Percentiles rank a stretch among this genome's conserved stretches.
Conservation (phyloP, 192 early-diverging fungal species). For the Umbelopsis ramanniana region DNA sequence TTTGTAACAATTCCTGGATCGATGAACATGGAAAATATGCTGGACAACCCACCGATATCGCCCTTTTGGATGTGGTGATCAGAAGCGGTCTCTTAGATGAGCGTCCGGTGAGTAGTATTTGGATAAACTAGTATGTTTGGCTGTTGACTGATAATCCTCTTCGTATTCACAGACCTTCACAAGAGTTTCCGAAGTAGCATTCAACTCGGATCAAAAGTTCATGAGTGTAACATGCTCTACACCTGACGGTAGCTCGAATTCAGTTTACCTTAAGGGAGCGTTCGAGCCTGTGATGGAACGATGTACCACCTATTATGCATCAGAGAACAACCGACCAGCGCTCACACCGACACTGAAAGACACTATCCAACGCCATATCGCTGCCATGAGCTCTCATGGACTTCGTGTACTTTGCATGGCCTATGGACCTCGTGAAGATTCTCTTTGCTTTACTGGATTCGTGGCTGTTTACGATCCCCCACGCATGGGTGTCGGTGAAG, state of each 20-base stretch:
- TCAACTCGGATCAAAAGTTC: slow-evolving; percentile 91
- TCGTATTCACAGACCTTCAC: slow-evolving; percentile 43
- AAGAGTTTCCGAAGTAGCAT: slow-evolving; percentile 82
- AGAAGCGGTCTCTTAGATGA: slow-evolving; percentile 72
- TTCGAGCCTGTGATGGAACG: slow-evolving; percentile 77
- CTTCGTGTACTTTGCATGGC: slow-evolving; percentile 90
- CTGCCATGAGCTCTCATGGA: slow-evolving; percentile 75
- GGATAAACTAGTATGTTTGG: not conserved
- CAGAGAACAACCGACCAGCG: slow-evolving; percentile 50
- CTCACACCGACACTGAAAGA: slow-evolving; percentile 63
- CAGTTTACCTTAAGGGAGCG: slow-evolving; percentile 82
- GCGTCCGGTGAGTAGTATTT: slow-evolving; percentile 57
- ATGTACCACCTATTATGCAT: slow-evolving; percentile 68
- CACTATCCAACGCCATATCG: slow-evolving; percentile 59
- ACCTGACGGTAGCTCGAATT: slow-evolving; percentile 29
- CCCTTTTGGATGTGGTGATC: slow-evolving; percentile 75
- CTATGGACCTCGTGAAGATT: slow-evolving; percentile 57
- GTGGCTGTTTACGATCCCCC: slow-evolving; percentile 95
- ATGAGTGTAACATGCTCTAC: slow-evolving; percentile 78
- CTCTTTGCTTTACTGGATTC: slow-evolving; percentile 80
- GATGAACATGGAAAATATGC: slow-evolving; percentile 76
- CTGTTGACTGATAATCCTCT: not conserved
- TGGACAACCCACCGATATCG: slow-evolving; percentile 95
- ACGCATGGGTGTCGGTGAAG: slow-evolving; percentile 71
- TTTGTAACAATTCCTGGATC: slow-evolving; percentile 89